Base-by-base conservation (phyloP, 2,329 filamentous ascomycete genomes). In the Diaporthe sp. region DNA sequence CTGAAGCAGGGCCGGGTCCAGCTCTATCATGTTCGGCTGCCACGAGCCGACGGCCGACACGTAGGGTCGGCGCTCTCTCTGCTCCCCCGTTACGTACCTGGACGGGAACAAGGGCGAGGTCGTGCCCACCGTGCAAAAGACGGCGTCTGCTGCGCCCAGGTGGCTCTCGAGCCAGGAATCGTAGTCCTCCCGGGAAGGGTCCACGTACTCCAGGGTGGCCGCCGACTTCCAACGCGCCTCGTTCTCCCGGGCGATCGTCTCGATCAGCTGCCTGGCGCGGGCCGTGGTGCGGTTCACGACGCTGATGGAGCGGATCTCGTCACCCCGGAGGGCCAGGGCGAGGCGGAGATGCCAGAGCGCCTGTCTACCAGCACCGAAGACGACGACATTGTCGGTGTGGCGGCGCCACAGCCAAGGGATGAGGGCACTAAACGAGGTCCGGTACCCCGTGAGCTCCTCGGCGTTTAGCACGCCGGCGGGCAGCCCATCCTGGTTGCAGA, bases 311-410 rank as follows among this genome's bases (percentile, higher is more conserved):
- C 75, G 73, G 4, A 84, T 78, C 19, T 80, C 78, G 0, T 68
- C 50, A 0, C 80, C 80, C 4, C 80, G 75, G 0, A 93, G 85
- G 3, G 92, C 84, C 2, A 94, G 82, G 0, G 92, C 90, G 8
- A 94, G 86, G 0, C 91, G 88, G 12, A 92, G 88, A 78, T 94
- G 92, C 92, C 92, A 94, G 79, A 92, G 90, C 0, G 92, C 93
- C 81, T 94, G 92, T 76, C 89, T 91, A 39, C 92, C 92, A 0
- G 92, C 92, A 1, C 93, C 92, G 77, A 94, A 94, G 39, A 94
- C 87, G 6, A 91, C 87, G 2, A 94, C 78, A 22, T 89, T 90
- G 77, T 90, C 70, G 0, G 80, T 78, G 2, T 59, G 47, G 32
- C 72, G 39, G 73, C 80, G 76, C 75, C 73, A 90, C 88, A 83